phyloP scores from a whole-genome alignment of 331 rosid species.

The Rhamnella rubrinervis region DNA sequence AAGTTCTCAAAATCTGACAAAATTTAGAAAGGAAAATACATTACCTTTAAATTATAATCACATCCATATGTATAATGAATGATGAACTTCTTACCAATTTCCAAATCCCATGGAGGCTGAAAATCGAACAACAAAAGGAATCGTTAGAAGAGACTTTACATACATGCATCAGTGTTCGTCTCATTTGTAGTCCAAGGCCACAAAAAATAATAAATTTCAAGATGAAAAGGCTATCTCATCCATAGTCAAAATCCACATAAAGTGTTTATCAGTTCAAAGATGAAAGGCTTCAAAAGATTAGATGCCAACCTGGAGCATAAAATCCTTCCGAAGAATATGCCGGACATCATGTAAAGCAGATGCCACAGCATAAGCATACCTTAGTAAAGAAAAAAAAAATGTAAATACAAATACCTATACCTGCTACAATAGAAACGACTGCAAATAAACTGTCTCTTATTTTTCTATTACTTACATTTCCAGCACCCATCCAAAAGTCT shows the following conservation, averaged over 20 bases:
- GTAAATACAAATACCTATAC: constrained; percentile 22
- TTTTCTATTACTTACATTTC: constrained; percentile 70
- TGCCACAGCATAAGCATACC: constrained; percentile 98
- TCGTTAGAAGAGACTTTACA: constrained; percentile 19
- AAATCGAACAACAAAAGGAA: constrained; percentile 22
- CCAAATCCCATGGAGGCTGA: constrained; percentile 97
- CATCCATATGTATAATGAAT: constrained; percentile 93
- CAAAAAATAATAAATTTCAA: too few species aligned
- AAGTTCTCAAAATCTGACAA: too few species aligned
- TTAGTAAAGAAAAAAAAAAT: constrained; percentile 33
- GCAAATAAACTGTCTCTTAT: constrained; percentile 14
- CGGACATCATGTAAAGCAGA: constrained; percentile 89
- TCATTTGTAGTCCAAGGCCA: too few species aligned
- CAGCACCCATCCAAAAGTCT: constrained; percentile 94
- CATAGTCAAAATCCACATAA: neutral
- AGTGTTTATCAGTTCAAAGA: constrained; percentile 19
- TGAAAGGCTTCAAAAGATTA: constrained; percentile 11
- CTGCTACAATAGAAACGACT: constrained; percentile 8
- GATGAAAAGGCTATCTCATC: neutral
- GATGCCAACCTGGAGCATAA: constrained; percentile 85
- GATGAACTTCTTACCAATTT: constrained; percentile 60
- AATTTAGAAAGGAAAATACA: constrained; percentile 8
- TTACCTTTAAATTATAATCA: constrained; percentile 87
- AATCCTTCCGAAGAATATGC: constrained; percentile 88
- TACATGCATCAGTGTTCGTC: neutral